Percentiles rank a stretch among this genome's conserved stretches.
Conservation (phyloP, 2,329 filamentous ascomycete genomes). For the Trichoderma sp. region DNA sequence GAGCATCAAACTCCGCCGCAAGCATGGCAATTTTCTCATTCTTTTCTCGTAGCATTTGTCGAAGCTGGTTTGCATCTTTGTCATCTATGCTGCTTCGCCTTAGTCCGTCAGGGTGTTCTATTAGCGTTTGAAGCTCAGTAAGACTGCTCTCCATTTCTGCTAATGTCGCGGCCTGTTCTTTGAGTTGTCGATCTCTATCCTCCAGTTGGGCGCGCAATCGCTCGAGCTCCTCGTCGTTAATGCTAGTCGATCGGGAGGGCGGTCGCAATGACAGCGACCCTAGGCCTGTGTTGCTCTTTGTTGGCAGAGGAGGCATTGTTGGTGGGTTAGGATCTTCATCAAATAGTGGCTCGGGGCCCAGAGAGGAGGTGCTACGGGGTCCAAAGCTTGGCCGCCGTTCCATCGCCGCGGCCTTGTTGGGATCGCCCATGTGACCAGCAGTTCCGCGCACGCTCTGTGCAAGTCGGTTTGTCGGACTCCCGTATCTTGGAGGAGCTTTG, state of each 20-base stretch:
- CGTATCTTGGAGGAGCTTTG: constrained; percentile 41
- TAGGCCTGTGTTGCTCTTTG: constrained; percentile 57
- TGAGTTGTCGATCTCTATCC: constrained; percentile 84
- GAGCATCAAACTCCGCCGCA: constrained; percentile 91
- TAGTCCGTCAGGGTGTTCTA: constrained; percentile 59
- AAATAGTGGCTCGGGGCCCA: constrained; percentile 56
- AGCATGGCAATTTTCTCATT: constrained; percentile 95
- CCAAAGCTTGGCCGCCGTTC: constrained; percentile 56
- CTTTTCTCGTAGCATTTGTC: constrained; percentile 86
- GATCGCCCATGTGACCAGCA: constrained; percentile 62
- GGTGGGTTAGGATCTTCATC: constrained; percentile 61
- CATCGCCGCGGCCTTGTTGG: constrained; percentile 57
- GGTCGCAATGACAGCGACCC: constrained; percentile 61
- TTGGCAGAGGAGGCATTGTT: constrained; percentile 51
- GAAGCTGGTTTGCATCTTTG: constrained; percentile 75
- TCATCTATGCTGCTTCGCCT: constrained; percentile 61
- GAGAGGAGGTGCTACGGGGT: constrained; percentile 62
- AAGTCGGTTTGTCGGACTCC: constrained; percentile 59
- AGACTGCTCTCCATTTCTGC: constrained; percentile 89
- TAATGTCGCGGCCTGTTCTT: constrained; percentile 80
- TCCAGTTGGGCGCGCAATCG: constrained; percentile 74
- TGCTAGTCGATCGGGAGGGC: constrained; percentile 55
- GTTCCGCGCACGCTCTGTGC: constrained; percentile 66
- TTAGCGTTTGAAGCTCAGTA: constrained; percentile 73
- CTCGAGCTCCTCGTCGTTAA: constrained; percentile 72